Base-by-base conservation (phyloP, 257 asterid species). In the Lithospermum erythrorhizon region DNA sequence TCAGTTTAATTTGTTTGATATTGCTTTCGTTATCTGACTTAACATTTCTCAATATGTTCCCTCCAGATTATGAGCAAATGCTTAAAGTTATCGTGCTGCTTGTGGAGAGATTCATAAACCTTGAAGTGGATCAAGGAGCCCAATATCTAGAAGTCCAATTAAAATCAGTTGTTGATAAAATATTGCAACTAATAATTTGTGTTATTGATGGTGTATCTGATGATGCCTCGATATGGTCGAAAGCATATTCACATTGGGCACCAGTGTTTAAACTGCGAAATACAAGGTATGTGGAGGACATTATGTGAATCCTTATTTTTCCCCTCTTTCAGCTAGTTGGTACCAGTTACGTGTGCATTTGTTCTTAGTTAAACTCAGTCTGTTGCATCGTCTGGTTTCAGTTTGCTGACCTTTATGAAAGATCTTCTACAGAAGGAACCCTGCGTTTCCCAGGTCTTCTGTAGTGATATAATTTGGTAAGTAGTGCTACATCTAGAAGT, bases 401-500 rank as follows among this genome's bases (percentile, higher is more conserved):
- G 98, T 62, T 70, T 91, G 72, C 77, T 83, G 73, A 59, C 70
- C 58, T 88, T 88, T 70, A 66, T 91, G 37, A 77, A 68, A 72
- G 83, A 71, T 55, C 85, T 91, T 63, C 73, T 88, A 24, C 37
- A n/a, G 65, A 86, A 80, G 76, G 87, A 86, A 64, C 69, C 75
- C 48, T 62, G 64, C 51, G 62, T 83, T 68, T 67, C 75, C 61
- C 70, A 56, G 62, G 69, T 63, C 66, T 88, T 91, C 70, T 77
- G 76, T 67, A 53, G 79, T 65, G 68, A 79, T 64, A 79, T 84
- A 63, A 64, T 86, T 64, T 69, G 96, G 96, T 91, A 75, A 76
- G 62, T 67, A 66, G 17, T 0, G 25, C 55, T 13, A 57, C 52
- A 64, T 66, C 55, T 55, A 15, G 21, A 55, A 52, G 49, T 29